Evolutionary conservation across 2,329 filamentous ascomycete species (phyloP).

Genomic region (Trichoderma sp.): DNA sequence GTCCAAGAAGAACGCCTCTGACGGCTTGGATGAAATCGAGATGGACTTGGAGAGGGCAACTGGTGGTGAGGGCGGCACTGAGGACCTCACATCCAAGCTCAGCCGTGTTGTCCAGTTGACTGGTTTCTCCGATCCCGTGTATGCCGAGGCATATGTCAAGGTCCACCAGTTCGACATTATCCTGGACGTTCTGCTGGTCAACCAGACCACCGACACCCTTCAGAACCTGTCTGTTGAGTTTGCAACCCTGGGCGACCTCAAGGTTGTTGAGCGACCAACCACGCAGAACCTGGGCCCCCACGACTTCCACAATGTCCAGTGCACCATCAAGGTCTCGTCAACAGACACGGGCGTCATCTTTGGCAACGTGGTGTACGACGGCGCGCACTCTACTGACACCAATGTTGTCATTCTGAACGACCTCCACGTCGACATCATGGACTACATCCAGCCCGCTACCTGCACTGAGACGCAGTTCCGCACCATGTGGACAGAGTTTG

Average conservation of each 20-base stretch:
- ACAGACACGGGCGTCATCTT: constrained; percentile 99
- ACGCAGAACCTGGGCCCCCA: constrained; percentile 94
- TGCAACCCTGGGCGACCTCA: constrained; percentile 94
- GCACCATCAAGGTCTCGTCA: constrained; percentile 96
- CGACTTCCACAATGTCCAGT: constrained; percentile 97
- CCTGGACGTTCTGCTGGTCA: constrained; percentile 91
- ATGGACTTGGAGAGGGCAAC: constrained; percentile 91
- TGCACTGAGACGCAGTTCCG: constrained; percentile 98
- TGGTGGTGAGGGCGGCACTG: constrained; percentile 77
- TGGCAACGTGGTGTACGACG: constrained; percentile 97
- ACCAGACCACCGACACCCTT: constrained; percentile 93
- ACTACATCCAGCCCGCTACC: constrained; percentile 96
- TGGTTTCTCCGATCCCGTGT: constrained; percentile 96
- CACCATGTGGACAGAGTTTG: constrained; percentile 99
- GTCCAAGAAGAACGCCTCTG: constrained; percentile 81
- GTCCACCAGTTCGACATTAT: constrained; percentile 99
- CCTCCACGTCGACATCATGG: constrained; percentile 98
- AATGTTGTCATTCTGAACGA: constrained; percentile 98
- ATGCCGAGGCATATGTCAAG: constrained; percentile 98
- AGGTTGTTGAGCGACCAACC: constrained; percentile 93
- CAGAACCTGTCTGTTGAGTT: constrained; percentile 98
- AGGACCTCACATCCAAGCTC: constrained; percentile 90
- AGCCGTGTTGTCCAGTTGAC: constrained; percentile 96
- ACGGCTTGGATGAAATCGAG: constrained; percentile 82
- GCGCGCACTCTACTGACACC: constrained; percentile 84